Percentiles rank a stretch among this genome's conserved stretches.
Evolutionary conservation across 441 rosid genomes (phyloP).

Genomic region (Mallotus japonicus): DNA sequence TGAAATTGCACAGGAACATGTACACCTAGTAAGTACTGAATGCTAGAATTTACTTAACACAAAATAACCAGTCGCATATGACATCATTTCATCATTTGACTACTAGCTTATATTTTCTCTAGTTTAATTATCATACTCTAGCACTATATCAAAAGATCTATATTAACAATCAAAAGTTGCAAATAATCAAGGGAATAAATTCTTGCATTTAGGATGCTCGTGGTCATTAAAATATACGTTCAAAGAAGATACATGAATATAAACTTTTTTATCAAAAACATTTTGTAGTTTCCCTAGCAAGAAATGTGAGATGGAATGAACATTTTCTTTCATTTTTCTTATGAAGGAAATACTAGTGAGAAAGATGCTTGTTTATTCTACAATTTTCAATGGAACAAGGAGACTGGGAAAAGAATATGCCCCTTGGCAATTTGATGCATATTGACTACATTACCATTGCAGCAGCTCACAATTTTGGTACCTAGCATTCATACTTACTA

Average conservation of each 20-base stretch:
- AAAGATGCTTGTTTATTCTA: background rate
- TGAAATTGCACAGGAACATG: background rate
- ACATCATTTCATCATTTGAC: background rate
- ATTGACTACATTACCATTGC: background rate
- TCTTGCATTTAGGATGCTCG: background rate
- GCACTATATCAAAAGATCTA: background rate
- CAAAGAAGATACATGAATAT: background rate
- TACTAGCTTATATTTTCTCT: background rate
- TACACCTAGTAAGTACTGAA: constrained; percentile 5
- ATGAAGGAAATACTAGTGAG: background rate
- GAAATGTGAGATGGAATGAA: background rate
- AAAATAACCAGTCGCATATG: constrained; percentile 6
- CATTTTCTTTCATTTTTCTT: background rate
- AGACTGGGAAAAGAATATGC: constrained; percentile 2
- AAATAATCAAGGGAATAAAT: background rate
- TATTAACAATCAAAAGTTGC: background rate
- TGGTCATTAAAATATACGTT: background rate
- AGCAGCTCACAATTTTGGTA: constrained; percentile 3
- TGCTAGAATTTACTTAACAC: background rate
- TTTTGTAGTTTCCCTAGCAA: background rate
- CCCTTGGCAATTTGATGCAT: background rate
- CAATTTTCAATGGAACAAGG: background rate
- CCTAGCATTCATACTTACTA: constrained; percentile 50
- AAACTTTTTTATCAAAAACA: background rate
- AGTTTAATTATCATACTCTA: background rate